These are phyloP conservation scores for Ampelomyces quisqualis DNA, from an alignment of 2,329 filamentous ascomycete species.

Conservation along the genomic window DNA sequence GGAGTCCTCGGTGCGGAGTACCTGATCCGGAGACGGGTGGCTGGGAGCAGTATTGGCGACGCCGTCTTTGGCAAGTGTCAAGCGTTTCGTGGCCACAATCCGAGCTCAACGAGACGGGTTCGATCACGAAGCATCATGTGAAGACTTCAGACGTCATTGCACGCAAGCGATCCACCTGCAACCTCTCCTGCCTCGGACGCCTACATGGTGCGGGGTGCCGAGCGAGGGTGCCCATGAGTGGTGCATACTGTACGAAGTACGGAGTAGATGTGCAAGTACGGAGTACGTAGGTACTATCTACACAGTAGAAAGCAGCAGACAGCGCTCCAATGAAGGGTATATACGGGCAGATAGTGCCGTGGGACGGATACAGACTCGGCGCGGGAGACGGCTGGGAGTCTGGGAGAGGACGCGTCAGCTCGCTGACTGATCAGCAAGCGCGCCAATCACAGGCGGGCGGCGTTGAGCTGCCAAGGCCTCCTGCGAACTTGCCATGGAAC, in stretches of 20 bases:
- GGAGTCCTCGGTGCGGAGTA: no score
- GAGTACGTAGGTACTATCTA: neutral
- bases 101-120: neutral
- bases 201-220: neutral
- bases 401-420: neutral
- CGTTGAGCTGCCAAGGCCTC: neutral
- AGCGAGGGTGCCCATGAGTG: no score
- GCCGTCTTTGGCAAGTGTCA: neutral
- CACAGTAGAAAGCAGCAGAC: neutral
- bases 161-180: no score
- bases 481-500: no score
- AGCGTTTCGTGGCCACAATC: neutral
- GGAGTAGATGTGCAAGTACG: neutral
- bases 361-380: no score
- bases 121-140: neutral
- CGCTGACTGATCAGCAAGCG: neutral
- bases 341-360: neutral
- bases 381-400: no score
- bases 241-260: no score
- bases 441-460: conserved; percentile 7
- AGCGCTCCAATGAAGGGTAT: neutral
- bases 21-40: neutral
- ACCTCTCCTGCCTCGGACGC: neutral
- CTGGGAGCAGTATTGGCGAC: neutral
- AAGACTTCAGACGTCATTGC: neutral